These are phyloP conservation scores for Gnomoniopsis sp. DNA, from an alignment of 2,329 filamentous ascomycete species.

Conservation along the genomic window DNA sequence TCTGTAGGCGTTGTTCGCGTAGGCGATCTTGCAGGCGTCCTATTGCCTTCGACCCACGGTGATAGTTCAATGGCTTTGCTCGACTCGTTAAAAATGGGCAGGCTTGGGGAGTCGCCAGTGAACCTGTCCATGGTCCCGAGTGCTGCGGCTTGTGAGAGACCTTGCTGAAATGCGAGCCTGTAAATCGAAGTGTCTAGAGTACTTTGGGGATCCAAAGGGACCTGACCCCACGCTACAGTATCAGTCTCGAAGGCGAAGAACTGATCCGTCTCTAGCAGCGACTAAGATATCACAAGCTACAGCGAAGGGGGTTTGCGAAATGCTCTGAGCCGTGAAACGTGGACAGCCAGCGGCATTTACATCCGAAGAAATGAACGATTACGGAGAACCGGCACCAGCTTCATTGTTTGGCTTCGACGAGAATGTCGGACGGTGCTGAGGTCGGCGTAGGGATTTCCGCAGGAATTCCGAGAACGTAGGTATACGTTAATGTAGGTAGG, in stretches of 20 bases:
- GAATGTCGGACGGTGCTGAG: background rate
- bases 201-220: background rate
- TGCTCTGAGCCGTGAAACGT: background rate
- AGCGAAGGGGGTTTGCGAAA: background rate
- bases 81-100: slow-evolving; percentile 17
- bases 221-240: background rate
- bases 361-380: background rate
- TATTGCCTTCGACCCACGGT: slow-evolving; percentile 27
- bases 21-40: slow-evolving; percentile 30
- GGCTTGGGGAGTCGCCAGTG: slow-evolving; percentile 15
- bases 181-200: background rate
- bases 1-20: slow-evolving; percentile 51
- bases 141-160: no score
- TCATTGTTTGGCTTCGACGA: background rate
- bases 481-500: background rate
- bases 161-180: background rate
- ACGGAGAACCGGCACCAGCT: background rate
- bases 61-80: slow-evolving; percentile 13
- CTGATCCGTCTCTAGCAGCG: background rate
- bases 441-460: background rate
- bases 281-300: slow-evolving; percentile 6
- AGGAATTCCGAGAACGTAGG: background rate
- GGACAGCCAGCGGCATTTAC: slow-evolving; percentile 14
- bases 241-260: background rate
- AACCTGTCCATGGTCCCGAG: slow-evolving; percentile 16